Base-by-base conservation (phyloP, 768 basidiomycete genomes). In the Auricularia auricula-judae region DNA sequence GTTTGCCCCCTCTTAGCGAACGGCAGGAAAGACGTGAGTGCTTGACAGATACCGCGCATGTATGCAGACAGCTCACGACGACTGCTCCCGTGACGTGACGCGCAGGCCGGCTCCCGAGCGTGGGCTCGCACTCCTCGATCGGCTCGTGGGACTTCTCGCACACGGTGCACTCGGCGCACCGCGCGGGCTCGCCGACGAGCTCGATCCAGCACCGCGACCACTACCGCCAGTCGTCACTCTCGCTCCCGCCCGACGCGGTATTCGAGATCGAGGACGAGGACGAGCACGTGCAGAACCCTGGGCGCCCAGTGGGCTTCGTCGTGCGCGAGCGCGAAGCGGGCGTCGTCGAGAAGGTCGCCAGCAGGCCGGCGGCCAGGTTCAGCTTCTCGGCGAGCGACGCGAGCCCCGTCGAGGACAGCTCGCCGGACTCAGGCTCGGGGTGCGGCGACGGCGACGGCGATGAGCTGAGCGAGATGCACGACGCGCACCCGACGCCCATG, bases 111-210 rank as follows among this genome's bases (percentile, higher is more conserved):
- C 72, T 74, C 12, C 78, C 75, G 12, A 74, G 72, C 54, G 63
- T 75, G 3, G 71, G 78, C 47, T 72, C 70, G 7, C 79, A 76
- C 54, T 77, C 76, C 56, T 86, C 89, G 10, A 74, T 86, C 63
- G 90, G 88, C 63, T 91, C 90, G 3, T 93, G 90, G 90, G 89
- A 93, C 71, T 93, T 93, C 72, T 72, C 80, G 34, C 54, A 42
- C 2, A 63, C 62, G 23, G 53, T 65, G n/a, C 43, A 62, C 44
- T 62, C 63, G 62, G 47, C 33, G 36, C 16, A 16, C 42, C n/a
- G 39, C 39, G 23, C 42, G 11, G 39, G 35, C 35, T 64, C 54
- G 16, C 65, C 62, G 16, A 63, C 65, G 23, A 43, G 14, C 10
- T 63, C 65, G 35, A 18, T 36, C 35, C 43, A 64, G 43, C 61